phyloP scores from a whole-genome alignment of 2,329 filamentous ascomycete genomes.

The Colletotrichum eremochloae region DNA sequence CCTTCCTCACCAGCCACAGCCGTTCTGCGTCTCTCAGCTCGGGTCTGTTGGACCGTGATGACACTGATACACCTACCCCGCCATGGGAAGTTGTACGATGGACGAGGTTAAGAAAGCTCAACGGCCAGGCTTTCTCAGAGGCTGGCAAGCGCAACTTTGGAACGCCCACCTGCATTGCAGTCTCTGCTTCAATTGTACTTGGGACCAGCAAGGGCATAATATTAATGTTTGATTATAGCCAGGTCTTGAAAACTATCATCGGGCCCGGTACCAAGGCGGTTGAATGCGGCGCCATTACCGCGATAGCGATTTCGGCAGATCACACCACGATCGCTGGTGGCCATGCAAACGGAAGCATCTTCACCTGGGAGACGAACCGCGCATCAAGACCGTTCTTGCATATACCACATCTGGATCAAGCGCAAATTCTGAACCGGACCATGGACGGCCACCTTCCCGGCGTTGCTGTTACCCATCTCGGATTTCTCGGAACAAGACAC shows the following conservation, averaged over 20 bases:
- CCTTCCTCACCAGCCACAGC: conserved; percentile 81
- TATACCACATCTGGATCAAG: conserved; percentile 81
- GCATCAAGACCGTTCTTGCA: conserved; percentile 90
- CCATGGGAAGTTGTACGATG: conserved; percentile 98
- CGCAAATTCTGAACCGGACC: conserved; percentile 74
- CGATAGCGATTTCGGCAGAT: conserved; percentile 92
- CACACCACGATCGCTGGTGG: conserved; percentile 92
- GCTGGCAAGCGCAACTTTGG: conserved; percentile 93
- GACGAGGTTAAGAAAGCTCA: conserved; percentile 93
- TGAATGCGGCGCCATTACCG: conserved; percentile 88
- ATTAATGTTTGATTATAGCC: conserved; percentile 96
- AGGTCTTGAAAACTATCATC: conserved; percentile 93
- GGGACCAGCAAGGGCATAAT: conserved; percentile 96
- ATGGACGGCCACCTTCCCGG: conserved; percentile 86
- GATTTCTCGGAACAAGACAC: conserved; percentile 92
- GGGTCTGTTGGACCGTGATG: conserved; percentile 73
- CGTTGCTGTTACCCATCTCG: conserved; percentile 87
- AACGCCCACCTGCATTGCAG: conserved; percentile 86
- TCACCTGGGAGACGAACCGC: conserved; percentile 93
- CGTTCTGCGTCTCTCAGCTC: conserved; percentile 85
- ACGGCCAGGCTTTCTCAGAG: conserved; percentile 91
- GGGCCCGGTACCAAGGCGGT: conserved; percentile 94
- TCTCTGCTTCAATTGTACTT: conserved; percentile 89
- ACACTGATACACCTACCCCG: conserved; percentile 78
- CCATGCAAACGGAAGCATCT: conserved; percentile 90